Evolutionary conservation across 208 protist species (phyloP).

Genomic region (Crithidia fasciculata): DNA sequence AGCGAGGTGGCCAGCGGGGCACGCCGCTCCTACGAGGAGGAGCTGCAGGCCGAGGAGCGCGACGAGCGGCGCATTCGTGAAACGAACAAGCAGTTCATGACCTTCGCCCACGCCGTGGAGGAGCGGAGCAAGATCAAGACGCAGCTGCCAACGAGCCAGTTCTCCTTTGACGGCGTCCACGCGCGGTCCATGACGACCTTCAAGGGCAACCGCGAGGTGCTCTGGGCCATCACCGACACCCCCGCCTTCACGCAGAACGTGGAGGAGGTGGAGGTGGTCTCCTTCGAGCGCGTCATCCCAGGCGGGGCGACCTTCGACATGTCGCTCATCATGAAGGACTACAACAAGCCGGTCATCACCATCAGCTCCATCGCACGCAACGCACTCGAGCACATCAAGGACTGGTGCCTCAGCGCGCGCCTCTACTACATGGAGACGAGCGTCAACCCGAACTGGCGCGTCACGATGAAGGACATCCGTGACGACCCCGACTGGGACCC

Average conservation of each 20-base stretch:
- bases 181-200: constrained; percentile 77
- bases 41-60: constrained; percentile 79
- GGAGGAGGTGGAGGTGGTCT: constrained; percentile 94
- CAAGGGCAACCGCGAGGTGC: constrained; percentile 75
- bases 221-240: constrained; percentile 85
- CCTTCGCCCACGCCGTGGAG: constrained; percentile 75
- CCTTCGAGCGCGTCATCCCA: constrained; percentile 93
- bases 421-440: constrained; percentile 89
- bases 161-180: constrained; percentile 88
- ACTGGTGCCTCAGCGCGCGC: constrained; percentile 77
- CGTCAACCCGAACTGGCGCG: constrained; percentile 84
- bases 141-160: constrained; percentile 80
- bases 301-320: constrained; percentile 96
- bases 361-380: constrained; percentile 67
- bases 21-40: constrained; percentile 75
- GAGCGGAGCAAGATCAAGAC: constrained; percentile 73
- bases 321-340: constrained; percentile 98
- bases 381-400: constrained; percentile 73
- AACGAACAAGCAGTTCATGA: constrained; percentile 89
- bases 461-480: constrained; percentile 84
- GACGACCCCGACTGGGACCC: constrained; percentile 88
- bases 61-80: constrained; percentile 69
- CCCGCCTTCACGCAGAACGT: constrained; percentile 95
- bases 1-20: constrained; percentile 68
- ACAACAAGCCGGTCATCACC: constrained; percentile 75